Percentiles rank a stretch among this genome's conserved stretches.
Evolutionary conservation across 441 rosid species (phyloP).

Genomic region (Daphne laureola): DNA sequence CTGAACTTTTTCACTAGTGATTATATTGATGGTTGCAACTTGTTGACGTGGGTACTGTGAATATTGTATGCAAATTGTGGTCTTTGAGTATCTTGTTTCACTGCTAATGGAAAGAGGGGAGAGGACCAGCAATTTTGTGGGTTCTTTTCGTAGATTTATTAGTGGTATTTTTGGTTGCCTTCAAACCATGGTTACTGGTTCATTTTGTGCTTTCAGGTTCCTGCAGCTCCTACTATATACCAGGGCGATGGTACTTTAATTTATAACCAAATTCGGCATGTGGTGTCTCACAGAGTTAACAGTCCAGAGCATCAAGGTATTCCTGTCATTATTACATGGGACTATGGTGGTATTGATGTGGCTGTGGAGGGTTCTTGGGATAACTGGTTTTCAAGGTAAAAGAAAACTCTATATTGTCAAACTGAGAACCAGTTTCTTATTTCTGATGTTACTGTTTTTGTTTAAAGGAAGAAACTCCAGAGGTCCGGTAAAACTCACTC

Average conservation of each 20-base stretch:
- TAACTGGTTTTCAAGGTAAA: conserved; percentile 70
- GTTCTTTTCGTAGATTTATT: too few relatives aligned
- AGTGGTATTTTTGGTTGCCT: not conserved
- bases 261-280: conserved; percentile 35
- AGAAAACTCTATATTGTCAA: conserved; percentile 1
- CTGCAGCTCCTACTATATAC: conserved; percentile 59
- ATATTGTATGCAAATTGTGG: too few relatives aligned
- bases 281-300: conserved; percentile 40
- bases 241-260: conserved; percentile 36
- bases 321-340: conserved; percentile 79
- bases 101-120: too few relatives aligned
- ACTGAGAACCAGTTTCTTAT: not conserved
- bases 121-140: too few relatives aligned
- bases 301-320: conserved; percentile 49
- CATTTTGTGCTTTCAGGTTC: conserved; percentile 38
- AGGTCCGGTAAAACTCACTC: conserved; percentile 79
- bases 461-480: conserved; percentile 64
- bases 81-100: too few relatives aligned
- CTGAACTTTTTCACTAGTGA: too few relatives aligned
- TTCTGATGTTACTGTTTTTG: conserved; percentile 10
- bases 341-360: conserved; percentile 77
- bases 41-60: too few relatives aligned
- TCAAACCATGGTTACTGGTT: conserved; percentile 9
- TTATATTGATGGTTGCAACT: too few relatives aligned
- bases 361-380: conserved; percentile 95